Evolutionary conservation across 306 rosid species (phyloP).

Genomic region (Hylodesmum podocarpum): DNA sequence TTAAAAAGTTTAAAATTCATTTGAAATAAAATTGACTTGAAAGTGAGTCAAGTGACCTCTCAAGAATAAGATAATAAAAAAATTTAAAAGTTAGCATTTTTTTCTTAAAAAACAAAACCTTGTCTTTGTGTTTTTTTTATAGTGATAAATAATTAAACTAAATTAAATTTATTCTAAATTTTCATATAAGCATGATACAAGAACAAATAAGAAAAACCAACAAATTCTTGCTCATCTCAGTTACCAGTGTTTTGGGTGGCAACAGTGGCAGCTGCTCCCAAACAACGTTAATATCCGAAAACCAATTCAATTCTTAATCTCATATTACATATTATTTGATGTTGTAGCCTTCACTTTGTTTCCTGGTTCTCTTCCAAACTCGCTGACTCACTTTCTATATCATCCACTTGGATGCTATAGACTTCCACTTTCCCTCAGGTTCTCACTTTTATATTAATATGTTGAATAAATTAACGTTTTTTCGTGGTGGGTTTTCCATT

Average conservation of each 20-base stretch:
- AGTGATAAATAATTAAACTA: not conserved
- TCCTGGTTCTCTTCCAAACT: not conserved
- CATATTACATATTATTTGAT: not conserved
- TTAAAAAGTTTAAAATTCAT: too few species aligned
- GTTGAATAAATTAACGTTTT: not conserved
- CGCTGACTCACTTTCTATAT: not conserved
- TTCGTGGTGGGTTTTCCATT: not conserved
- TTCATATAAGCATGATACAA: not conserved
- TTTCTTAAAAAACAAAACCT: too few species aligned
- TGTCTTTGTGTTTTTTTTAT: too few species aligned
- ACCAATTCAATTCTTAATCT: not conserved
- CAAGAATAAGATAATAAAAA: too few species aligned
- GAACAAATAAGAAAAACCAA: not conserved
- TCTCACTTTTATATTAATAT: not conserved
- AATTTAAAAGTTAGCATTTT: too few species aligned
- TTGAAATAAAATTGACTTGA: too few species aligned
- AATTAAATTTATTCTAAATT: not conserved
- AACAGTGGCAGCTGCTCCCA: not conserved
- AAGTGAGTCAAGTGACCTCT: too few species aligned
- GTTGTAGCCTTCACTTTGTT: not conserved
- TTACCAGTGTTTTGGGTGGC: not conserved
- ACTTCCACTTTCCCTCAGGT: constrained; percentile 20
- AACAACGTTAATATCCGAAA: not conserved
- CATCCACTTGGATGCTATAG: not conserved
- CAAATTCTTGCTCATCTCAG: not conserved